Evolutionary conservation across 495 filamentous ascomycete genomes (phyloP).

Genomic region (Penicillium goetzii): DNA sequence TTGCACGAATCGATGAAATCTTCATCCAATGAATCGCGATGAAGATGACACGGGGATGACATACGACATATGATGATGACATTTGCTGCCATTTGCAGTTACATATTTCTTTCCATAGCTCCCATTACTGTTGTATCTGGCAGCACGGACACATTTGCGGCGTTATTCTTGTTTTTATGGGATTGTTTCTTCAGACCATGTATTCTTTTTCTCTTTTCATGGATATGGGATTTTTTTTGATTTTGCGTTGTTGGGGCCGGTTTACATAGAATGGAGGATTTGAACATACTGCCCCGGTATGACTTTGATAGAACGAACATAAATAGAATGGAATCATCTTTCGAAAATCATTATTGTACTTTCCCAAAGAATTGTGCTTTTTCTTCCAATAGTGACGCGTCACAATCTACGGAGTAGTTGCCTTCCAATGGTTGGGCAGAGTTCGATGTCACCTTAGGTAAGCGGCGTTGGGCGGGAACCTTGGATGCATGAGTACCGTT

Average conservation of each 20-base stretch:
- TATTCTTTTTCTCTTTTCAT: constrained; percentile 22
- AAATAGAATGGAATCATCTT: constrained; percentile 13
- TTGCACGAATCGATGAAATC: constrained; percentile 18
- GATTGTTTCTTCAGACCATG: constrained; percentile 20
- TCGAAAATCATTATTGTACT: neutral
- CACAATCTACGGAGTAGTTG: constrained; percentile 9
- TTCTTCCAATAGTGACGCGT: constrained; percentile 1
- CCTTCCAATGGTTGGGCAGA: neutral
- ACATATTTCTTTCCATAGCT: constrained; percentile 2
- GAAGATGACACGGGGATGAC: constrained; percentile 17
- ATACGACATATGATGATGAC: constrained; percentile 10
- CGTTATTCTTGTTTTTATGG: constrained; percentile 12
- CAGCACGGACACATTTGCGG: constrained; percentile 20
- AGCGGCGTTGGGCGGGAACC: constrained; percentile 9
- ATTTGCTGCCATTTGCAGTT: neutral
- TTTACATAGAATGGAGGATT: constrained; percentile 26
- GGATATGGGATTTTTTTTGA: constrained; percentile 18
- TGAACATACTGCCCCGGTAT: constrained; percentile 10
- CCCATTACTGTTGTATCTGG: constrained; percentile 12
- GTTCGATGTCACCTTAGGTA: constrained; percentile 14
- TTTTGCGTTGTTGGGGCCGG: constrained; percentile 6
- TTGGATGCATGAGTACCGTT: constrained; percentile 29
- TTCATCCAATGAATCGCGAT: constrained; percentile 12
- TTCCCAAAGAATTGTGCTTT: neutral
- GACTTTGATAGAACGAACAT: constrained; percentile 17